phyloP scores from a whole-genome alignment of 1,139 yeast genomes.

The Yamadazyma friedrichii region DNA sequence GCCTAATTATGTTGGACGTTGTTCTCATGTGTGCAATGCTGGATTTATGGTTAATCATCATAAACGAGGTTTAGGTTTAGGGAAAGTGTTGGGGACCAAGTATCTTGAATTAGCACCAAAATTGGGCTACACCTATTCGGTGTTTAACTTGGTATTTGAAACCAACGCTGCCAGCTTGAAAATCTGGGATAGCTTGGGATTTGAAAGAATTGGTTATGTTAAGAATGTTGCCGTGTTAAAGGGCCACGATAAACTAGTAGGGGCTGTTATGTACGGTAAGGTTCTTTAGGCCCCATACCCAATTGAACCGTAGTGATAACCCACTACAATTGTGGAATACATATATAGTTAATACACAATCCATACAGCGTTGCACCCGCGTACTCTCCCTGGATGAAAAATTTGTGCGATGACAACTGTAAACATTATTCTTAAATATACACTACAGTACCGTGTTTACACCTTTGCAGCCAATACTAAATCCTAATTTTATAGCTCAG shows the following conservation, averaged over 20 bases:
- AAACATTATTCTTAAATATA: constrained; percentile 9
- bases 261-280: constrained; percentile 67
- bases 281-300: no score
- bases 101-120: constrained; percentile 67
- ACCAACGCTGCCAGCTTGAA: constrained; percentile 64
- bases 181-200: constrained; percentile 78
- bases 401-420: constrained; percentile 4
- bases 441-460: constrained; percentile 10
- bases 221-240: constrained; percentile 66
- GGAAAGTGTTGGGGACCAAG: constrained; percentile 57
- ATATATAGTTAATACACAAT: no score
- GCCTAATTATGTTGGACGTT: constrained; percentile 76
- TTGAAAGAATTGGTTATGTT: constrained; percentile 67
- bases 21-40: constrained; percentile 78
- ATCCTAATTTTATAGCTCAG: not conserved
- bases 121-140: constrained; percentile 72
- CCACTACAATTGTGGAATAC: no score
- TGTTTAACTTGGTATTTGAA: constrained; percentile 79
- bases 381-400: not conserved
- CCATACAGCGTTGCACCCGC: no score
- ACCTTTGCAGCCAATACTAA: constrained; percentile 4
- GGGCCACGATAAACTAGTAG: constrained; percentile 59
- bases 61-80: constrained; percentile 61
- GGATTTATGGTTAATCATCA: constrained; percentile 65
- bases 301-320: no score